Evolutionary conservation across 2,329 filamentous ascomycete species (phyloP), one percentile per base, ranked within the genome.

Genomic region (Xylariomycetidae sp.): DNA sequence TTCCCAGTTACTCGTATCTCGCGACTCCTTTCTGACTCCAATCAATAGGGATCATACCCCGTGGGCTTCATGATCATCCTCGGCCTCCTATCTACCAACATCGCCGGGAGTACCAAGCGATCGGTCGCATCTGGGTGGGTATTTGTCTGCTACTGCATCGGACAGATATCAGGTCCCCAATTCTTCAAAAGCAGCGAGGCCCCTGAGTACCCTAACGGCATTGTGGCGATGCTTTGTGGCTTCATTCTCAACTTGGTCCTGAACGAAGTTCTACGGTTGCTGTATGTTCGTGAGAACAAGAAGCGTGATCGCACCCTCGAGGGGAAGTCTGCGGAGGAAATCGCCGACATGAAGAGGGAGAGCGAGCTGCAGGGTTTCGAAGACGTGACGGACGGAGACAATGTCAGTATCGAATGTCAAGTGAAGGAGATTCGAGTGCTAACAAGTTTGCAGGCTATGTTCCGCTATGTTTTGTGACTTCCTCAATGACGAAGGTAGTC

Each of bases 361-460:
- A 56, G 56, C 37, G 40, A 53, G 19, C 17, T 46, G 4, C 56
- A 61, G 15, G 60, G 58, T 0, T 58, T 63, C 25, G 58, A 63
- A 28, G 59, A 64, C 30, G 48, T 61, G 28, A 63, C 60, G 7
- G 61, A 65, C 31, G 53, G 44, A 32, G 25, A 54, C 12, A 61
- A 62, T 40, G 52, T 54, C 28, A 50, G 50, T 48, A 13, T 13
- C 8, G 17, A 8, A 13, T 13, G 10, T 29, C 6, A n/a, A 12
- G n/a, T 24, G 16, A 10, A 7, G 9, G 5, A 13, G 24, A 20
- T 9, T 14, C 7, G 13, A 23, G 6, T 8, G 32, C 34, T 43
- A 34, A 44, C 34, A 23, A n/a, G 17, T 24, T 27, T 10, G 7
- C 22, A 46, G 46, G 38, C 24, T 26, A 48, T 49, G 44, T 51